These are phyloP conservation scores for Pyronema domesticum DNA, from an alignment of 495 filamentous ascomycete species.

Conservation along the genomic window DNA sequence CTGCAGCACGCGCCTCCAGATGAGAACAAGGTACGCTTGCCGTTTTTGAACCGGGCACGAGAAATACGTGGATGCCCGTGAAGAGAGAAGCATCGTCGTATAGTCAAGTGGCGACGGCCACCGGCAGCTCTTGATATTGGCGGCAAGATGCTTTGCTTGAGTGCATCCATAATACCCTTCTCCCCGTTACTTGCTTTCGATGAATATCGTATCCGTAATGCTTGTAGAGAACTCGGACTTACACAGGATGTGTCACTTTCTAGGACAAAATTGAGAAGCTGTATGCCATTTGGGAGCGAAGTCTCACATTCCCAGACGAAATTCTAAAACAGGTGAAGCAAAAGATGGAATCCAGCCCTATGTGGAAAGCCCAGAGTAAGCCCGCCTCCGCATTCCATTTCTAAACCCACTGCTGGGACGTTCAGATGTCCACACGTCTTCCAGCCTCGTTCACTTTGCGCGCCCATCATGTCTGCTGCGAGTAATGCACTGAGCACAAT, in stretches of 20 bases:
- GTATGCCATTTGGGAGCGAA: constrained; percentile 95
- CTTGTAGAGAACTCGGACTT: constrained; percentile 25
- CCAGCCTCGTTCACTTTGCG: not conserved
- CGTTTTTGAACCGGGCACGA: constrained; percentile 12
- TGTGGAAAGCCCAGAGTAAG: constrained; percentile 40
- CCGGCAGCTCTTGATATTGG: not conserved
- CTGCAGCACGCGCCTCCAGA: constrained; percentile 72
- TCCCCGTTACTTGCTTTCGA: not conserved
- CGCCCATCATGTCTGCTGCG: too few relatives aligned
- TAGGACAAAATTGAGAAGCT: constrained; percentile 96
- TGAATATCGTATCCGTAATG: constrained; percentile 2
- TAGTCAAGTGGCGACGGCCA: not conserved
- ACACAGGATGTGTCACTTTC: constrained; percentile 29
- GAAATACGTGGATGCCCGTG: not conserved
- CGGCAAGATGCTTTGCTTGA: not conserved
- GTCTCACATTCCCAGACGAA: constrained; percentile 65
- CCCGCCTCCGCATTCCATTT: not conserved
- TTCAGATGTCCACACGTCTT: constrained; percentile 2
- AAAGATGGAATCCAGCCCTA: constrained; percentile 46
- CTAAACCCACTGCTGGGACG: constrained; percentile 12
- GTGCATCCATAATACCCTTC: constrained; percentile 1
- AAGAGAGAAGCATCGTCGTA: not conserved
- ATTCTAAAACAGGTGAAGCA: constrained; percentile 78
- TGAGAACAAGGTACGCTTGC: constrained; percentile 90
- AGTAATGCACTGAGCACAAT: too few relatives aligned